phyloP scores from a whole-genome alignment of 2,329 filamentous ascomycete species.

The Aureobasidium pullulans region DNA sequence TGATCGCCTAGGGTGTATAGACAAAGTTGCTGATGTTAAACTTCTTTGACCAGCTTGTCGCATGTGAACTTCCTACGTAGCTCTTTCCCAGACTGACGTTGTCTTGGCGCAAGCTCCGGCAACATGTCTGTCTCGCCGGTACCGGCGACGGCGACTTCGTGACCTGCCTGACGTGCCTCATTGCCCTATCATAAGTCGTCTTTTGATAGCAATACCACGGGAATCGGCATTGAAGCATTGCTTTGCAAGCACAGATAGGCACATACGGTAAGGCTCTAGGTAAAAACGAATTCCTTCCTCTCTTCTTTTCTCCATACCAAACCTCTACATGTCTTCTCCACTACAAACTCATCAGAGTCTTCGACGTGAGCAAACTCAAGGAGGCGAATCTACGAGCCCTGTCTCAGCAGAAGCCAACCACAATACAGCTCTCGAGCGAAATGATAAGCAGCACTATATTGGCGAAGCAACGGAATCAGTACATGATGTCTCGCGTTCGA shows the following conservation, averaged over 20 bases:
- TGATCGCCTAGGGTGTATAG: constrained; percentile 10
- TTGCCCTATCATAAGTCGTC: not conserved
- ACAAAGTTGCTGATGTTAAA: not conserved
- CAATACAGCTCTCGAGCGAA: not conserved
- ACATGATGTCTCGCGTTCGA: not conserved
- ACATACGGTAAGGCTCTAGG: not conserved
- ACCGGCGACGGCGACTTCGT: not conserved
- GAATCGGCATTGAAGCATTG: not conserved
- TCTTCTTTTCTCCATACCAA: not conserved
- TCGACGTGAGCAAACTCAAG: not conserved
- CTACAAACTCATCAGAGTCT: not conserved
- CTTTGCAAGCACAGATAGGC: not conserved
- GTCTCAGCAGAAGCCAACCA: not conserved
- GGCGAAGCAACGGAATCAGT: not conserved
- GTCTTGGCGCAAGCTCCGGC: constrained; percentile 1
- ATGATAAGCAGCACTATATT: not conserved
- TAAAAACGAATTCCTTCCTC: not conserved
- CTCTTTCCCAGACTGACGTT: not conserved
- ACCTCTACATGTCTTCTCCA: not conserved
- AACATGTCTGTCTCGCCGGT: too few relatives aligned
- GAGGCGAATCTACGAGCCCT: not conserved
- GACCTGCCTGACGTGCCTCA: not conserved
- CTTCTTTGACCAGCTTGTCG: not conserved
- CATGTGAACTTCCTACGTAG: constrained; percentile 13
- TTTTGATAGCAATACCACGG: not conserved